Base-by-base conservation (phyloP, 73 alveolate species). In the Paramecium octaurelia region DNA sequence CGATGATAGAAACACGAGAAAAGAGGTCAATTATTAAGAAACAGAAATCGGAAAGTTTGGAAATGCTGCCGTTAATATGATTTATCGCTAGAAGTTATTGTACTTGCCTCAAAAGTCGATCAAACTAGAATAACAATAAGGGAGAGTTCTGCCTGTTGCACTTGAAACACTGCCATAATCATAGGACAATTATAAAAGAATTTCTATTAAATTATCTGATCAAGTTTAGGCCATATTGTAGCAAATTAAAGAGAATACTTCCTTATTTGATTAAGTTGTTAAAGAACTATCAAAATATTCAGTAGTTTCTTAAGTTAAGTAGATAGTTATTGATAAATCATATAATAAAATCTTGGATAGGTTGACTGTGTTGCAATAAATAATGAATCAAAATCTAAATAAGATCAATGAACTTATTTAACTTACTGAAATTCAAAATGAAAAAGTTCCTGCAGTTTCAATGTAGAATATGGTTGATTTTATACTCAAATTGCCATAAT, bases 251-350 rank as follows among this genome's bases (percentile, higher is more conserved):
- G 70, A 80, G 20, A 48, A 80, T 48, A 44, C 46, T 21, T 11
- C 48, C 2, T 31, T 0, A 20, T 80, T 42, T 44, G 91, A 80
- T 31, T 27, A 80, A 20, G 46, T 42, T 14, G 70, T 44, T 1
- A 80, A 46, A 35, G 91, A 80, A 80, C 29, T 80, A 2, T 80
- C 76, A 20, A 80, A 46, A 80, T 80, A 80, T 80, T 44, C 76
- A 8, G 91, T 80, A 2, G 73, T 80, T 2, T 21, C 91, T 38
- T 80, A 80, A 43, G 12, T 80, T 9, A 80, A 80, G 18, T 43
- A 80, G 9, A 80, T 80, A 44, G 75, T 80, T 10, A 64, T 31
- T 44, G 91, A 80, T 46, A 40, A 46, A 43, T 31, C 91, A 20
- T 80, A 80, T 44, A 9, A 44, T 24, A 80, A 80, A 48, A 23